A percentile compares a stretch with the other conserved stretches of the same genome.
Evolutionary conservation across 805 yeast species (phyloP).

Genomic region (Cyberlindnera lachancei): DNA sequence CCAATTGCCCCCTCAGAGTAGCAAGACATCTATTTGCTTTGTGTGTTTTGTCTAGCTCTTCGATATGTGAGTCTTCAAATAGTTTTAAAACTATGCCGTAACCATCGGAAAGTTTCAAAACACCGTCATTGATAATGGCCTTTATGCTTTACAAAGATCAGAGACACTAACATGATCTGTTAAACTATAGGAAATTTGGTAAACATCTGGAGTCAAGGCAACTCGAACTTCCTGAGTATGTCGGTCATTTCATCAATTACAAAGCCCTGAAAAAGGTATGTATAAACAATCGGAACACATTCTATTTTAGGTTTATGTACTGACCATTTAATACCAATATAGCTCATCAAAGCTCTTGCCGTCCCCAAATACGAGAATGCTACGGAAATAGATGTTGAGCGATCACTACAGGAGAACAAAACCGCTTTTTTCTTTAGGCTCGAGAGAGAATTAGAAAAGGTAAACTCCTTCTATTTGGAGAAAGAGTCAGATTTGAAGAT

Average conservation of each 20-base stretch:
- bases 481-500: constrained; percentile 84
- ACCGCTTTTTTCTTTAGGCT: constrained; percentile 81
- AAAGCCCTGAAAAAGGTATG: constrained; percentile 72
- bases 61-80: too few relatives aligned
- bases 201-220: constrained; percentile 92
- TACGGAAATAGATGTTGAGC: constrained; percentile 30
- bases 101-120: too few relatives aligned
- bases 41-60: too few relatives aligned
- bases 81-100: too few relatives aligned
- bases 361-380: constrained; percentile 26
- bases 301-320: too few relatives aligned
- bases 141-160: too few relatives aligned
- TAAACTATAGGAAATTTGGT: constrained; percentile 85
- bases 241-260: constrained; percentile 89
- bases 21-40: too few relatives aligned
- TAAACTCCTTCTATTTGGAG: constrained; percentile 83
- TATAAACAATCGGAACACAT: too few relatives aligned
- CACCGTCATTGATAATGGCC: too few relatives aligned
- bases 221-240: constrained; percentile 90
- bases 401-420: constrained; percentile 75
- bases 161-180: too few relatives aligned
- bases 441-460: constrained; percentile 93
- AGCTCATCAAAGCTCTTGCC: constrained; percentile 74
- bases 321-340: constrained; percentile 3
- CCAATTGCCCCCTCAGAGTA: too few relatives aligned